Percentiles rank a stretch among this genome's conserved stretches.
These are phyloP conservation scores for Chamaecrista fasciculata DNA, from an alignment of 306 rosid species.

Conservation along the genomic window DNA sequence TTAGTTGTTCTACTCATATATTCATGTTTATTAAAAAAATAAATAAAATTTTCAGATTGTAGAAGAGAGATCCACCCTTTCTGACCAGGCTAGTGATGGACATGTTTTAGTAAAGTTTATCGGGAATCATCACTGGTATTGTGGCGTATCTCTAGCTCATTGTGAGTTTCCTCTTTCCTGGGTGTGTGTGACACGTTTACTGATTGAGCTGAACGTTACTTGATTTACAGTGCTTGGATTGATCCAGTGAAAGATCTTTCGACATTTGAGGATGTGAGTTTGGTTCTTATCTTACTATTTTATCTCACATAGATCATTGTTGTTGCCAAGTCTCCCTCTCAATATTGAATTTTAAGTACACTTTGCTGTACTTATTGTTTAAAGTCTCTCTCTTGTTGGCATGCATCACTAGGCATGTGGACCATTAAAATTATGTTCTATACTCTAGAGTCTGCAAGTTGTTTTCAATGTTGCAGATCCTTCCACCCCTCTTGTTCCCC, in stretches of 20 bases:
- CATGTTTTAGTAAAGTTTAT: slow-evolving; percentile 52
- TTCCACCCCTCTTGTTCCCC: background rate
- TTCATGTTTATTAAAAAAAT: slow-evolving; percentile 18
- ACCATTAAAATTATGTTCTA: slow-evolving; percentile 3
- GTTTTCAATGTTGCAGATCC: slow-evolving; percentile 14
- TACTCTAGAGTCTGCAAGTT: background rate
- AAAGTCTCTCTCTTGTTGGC: no score
- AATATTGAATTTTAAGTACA: slow-evolving; percentile 27
- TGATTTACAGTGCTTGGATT: slow-evolving; percentile 50
- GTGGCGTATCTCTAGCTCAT: background rate
- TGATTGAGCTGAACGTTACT: slow-evolving; percentile 18
- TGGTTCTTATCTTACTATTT: slow-evolving; percentile 20
- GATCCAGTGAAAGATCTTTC: slow-evolving; percentile 51
- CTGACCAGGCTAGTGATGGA: slow-evolving; percentile 39
- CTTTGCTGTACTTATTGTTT: no score
- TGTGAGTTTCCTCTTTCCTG: slow-evolving; percentile 29
- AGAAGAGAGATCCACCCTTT: slow-evolving; percentile 39
- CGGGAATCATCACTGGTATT: slow-evolving; percentile 46
- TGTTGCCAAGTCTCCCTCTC: slow-evolving; percentile 5
- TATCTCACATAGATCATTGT: slow-evolving; percentile 17
- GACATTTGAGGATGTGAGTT: slow-evolving; percentile 51
- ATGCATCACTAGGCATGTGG: background rate
- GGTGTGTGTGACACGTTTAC: background rate
- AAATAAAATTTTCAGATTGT: slow-evolving; percentile 38
- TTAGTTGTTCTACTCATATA: background rate